Evolutionary conservation across 148 eudicot genomes (phyloP).

Genomic region (Nyssa sinensis): DNA sequence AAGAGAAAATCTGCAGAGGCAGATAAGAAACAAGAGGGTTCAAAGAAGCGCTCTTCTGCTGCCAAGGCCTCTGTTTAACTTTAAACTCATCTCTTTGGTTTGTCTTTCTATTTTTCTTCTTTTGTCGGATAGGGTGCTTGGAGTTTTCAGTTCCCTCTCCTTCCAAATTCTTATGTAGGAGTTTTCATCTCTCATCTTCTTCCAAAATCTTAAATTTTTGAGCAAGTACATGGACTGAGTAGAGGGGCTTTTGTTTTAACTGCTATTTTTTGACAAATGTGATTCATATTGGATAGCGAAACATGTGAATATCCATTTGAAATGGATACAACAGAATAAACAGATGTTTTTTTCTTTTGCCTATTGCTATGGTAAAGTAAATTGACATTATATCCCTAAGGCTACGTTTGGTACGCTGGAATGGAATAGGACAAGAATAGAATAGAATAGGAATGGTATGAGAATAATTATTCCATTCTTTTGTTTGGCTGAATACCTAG

Average conservation of each 20-base stretch:
- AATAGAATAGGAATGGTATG: too few relatives aligned
- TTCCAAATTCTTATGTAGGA: not conserved
- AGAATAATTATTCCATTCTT: not conserved
- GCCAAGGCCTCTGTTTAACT: slow-evolving; percentile 20
- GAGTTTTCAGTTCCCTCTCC: not conserved
- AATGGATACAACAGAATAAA: not conserved
- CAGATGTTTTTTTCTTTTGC: not conserved
- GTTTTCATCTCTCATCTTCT: not conserved
- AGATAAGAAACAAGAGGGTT: slow-evolving; percentile 41
- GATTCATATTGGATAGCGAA: not conserved
- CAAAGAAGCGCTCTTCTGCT: slow-evolving; percentile 37
- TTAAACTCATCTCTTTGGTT: too few relatives aligned
- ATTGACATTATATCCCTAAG: too few relatives aligned
- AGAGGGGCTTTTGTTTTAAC: not conserved
- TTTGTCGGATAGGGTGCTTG: not conserved
- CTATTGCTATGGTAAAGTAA: not conserved
- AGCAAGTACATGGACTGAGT: not conserved
- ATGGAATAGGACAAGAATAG: too few relatives aligned
- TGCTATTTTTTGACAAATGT: not conserved
- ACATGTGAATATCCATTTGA: not conserved
- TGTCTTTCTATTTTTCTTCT: too few relatives aligned
- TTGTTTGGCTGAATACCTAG: not conserved
- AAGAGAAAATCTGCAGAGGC: slow-evolving; percentile 64
- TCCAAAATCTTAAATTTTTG: too few relatives aligned
- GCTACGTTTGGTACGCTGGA: too few relatives aligned